Evolutionary conservation across 164 flowering plant species (phyloP).

Genomic region (Paratinospora sagittata): DNA sequence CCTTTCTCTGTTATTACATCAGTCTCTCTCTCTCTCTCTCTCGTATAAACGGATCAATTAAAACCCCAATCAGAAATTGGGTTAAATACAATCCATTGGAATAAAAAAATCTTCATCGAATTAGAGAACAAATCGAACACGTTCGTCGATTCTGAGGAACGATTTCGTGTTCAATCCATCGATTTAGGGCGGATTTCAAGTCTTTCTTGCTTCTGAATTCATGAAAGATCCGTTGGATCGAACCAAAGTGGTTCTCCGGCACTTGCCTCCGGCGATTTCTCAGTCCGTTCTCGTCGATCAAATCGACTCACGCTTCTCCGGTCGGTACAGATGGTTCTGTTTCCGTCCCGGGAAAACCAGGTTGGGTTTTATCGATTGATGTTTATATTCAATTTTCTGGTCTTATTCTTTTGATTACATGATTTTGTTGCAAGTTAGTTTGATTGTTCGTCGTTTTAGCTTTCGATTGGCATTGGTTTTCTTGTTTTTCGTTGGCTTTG

Average conservation of each 20-base stretch:
- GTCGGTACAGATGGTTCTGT: slow-evolving; percentile 59
- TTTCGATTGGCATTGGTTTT: neutral
- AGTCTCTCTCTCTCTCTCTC: no score
- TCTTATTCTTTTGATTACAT: neutral
- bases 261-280: slow-evolving; percentile 74
- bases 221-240: slow-evolving; percentile 66
- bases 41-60: no score
- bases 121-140: neutral
- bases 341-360: slow-evolving; percentile 71
- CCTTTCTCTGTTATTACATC: no score
- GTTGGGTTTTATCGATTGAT: slow-evolving; percentile 28
- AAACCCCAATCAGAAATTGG: no score
- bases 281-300: slow-evolving; percentile 58
- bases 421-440: neutral
- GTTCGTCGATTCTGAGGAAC: neutral
- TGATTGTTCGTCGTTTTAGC: neutral
- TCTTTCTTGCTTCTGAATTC: neutral
- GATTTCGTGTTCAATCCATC: neutral
- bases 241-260: slow-evolving; percentile 83
- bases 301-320: slow-evolving; percentile 54
- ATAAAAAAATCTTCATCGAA: neutral
- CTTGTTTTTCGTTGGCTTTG: no score
- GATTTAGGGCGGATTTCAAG: neutral
- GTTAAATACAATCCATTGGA: no score
- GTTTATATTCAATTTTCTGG: neutral